phyloP scores from a whole-genome alignment of 805 yeast genomes.

The Candida jianshihensis region DNA sequence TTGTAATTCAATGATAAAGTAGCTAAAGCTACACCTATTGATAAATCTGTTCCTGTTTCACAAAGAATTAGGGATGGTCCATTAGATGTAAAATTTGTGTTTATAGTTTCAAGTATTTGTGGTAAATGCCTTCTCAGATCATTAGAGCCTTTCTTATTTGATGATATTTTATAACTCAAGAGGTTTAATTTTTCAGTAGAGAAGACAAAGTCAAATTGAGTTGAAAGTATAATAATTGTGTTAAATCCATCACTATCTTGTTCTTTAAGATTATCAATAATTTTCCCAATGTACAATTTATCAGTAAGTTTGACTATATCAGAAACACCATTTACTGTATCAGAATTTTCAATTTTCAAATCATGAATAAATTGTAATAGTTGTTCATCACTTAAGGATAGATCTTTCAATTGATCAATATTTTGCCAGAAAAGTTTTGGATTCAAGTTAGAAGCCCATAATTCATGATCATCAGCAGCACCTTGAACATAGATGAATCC shows the following conservation, averaged over 20 bases:
- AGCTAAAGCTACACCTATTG: slow-evolving; percentile 52
- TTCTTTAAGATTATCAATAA: slow-evolving; percentile 2
- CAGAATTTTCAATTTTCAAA: background rate
- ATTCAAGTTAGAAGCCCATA: slow-evolving; percentile 60
- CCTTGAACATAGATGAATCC: slow-evolving; percentile 77
- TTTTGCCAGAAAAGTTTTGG: slow-evolving; percentile 54
- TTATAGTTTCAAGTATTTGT: slow-evolving; percentile 27
- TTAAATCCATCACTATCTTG: slow-evolving; percentile 3
- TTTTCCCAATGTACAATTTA: slow-evolving; percentile 19
- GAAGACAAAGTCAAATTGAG: background rate
- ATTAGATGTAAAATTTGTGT: slow-evolving; percentile 4
- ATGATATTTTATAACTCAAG: slow-evolving; percentile 24
- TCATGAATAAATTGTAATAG: slow-evolving; percentile 13
- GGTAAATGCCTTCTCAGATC: slow-evolving; percentile 44
- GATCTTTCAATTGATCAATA: slow-evolving; percentile 22
- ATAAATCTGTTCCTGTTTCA: slow-evolving; percentile 58
- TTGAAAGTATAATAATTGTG: slow-evolving; percentile 7
- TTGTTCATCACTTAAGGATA: slow-evolving; percentile 24
- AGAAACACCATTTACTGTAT: background rate
- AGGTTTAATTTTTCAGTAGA: background rate
- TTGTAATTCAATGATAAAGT: slow-evolving; percentile 42
- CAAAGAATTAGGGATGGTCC: slow-evolving; percentile 39
- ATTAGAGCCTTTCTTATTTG: slow-evolving; percentile 62
- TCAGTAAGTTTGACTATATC: slow-evolving; percentile 13
- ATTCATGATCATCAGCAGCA: slow-evolving; percentile 90